Evolutionary conservation across 2,329 filamentous ascomycete species (phyloP).

Genomic region (Scedosporium boydii): DNA sequence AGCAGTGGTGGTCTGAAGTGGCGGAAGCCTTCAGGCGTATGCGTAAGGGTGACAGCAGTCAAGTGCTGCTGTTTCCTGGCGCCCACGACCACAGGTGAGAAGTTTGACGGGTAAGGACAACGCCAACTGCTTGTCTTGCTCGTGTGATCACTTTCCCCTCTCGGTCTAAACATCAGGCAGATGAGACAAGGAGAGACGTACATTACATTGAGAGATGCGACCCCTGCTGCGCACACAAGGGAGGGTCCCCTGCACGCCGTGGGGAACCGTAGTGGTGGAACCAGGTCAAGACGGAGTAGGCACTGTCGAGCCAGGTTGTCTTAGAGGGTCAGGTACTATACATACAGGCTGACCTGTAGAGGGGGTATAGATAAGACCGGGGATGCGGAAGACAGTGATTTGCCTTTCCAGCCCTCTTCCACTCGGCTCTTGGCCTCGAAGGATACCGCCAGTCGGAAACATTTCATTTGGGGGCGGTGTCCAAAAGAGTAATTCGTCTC

Average conservation of each 20-base stretch:
- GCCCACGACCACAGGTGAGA: no score
- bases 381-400: neutral
- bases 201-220: neutral
- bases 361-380: neutral
- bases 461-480: neutral
- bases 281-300: no score
- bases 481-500: neutral
- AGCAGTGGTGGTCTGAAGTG: neutral
- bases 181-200: neutral
- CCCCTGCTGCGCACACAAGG: neutral
- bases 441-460: neutral
- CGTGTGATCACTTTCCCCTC: slow-evolving; percentile 4
- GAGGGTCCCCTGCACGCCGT: neutral
- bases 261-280: neutral
- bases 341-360: neutral
- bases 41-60: no score
- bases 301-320: no score
- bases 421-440: neutral
- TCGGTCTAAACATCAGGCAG: neutral
- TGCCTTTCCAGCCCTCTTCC: neutral
- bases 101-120: no score
- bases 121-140: neutral
- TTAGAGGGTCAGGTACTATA: neutral
- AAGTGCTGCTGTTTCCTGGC: no score
- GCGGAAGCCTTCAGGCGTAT: no score